These are phyloP conservation scores for Cytospora chrysosperma DNA, from an alignment of 2,329 filamentous ascomycete species.

Conservation along the genomic window DNA sequence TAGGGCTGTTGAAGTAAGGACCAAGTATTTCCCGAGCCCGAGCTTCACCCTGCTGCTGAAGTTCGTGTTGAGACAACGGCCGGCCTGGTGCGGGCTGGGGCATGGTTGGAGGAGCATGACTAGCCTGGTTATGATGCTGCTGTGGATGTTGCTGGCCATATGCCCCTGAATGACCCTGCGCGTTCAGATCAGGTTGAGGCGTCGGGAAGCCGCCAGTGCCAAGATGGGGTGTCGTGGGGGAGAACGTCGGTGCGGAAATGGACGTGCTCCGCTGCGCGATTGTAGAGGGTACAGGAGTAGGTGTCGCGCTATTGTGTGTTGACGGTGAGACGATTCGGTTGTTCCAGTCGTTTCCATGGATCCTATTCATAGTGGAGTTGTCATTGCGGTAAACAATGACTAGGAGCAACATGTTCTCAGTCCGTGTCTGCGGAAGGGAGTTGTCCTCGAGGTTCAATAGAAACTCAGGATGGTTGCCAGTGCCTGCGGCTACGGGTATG, in stretches of 20 bases:
- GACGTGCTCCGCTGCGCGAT: conserved; percentile 47
- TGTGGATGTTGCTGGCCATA: conserved; percentile 17
- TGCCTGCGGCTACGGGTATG: conserved; percentile 76
- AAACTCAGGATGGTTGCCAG: conserved; percentile 74
- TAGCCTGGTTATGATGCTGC: conserved; percentile 14
- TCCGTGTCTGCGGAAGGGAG: conserved; percentile 67
- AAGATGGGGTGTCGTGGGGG: conserved; percentile 49
- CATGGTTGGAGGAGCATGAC: not conserved
- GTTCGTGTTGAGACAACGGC: conserved; percentile 39
- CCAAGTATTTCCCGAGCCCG: conserved; percentile 65
- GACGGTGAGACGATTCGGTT: conserved; percentile 31
- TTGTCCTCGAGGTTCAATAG: conserved; percentile 86
- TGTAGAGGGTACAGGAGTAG: conserved; percentile 37
- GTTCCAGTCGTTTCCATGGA: conserved; percentile 34
- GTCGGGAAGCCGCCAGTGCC: conserved; percentile 30
- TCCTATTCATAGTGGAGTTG: conserved; percentile 37
- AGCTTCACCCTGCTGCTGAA: conserved; percentile 52
- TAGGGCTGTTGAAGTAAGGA: conserved; percentile 59
- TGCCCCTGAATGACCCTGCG: not conserved
- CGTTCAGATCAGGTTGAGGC: conserved; percentile 29
- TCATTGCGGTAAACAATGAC: conserved; percentile 80
- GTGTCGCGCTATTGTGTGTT: conserved; percentile 30
- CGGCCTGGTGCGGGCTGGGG: conserved; percentile 26
- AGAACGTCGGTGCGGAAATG: conserved; percentile 51
- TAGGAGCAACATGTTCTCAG: conserved; percentile 76